These are phyloP conservation scores for Penicillium bovifimosum DNA, from an alignment of 495 filamentous ascomycete genomes.

Conservation along the genomic window DNA sequence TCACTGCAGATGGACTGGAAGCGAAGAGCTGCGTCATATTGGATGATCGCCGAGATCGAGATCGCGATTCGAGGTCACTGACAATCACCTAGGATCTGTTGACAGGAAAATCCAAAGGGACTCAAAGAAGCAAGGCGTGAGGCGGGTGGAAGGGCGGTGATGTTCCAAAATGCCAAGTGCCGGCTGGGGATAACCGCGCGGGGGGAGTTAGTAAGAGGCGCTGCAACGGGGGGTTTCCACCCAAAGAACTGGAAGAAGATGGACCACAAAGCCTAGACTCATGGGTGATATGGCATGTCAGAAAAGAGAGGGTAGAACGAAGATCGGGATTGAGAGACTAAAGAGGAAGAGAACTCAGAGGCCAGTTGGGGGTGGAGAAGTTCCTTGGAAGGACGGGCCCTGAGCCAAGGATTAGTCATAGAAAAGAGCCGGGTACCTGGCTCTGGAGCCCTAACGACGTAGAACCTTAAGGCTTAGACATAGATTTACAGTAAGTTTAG, in stretches of 20 bases:
- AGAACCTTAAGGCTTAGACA: too few species aligned
- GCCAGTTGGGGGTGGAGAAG: constrained; percentile 23
- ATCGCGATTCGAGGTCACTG: not conserved
- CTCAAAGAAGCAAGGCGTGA: constrained; percentile 10
- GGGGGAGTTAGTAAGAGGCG: constrained; percentile 11
- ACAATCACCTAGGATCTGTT: not conserved
- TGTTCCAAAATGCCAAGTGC: constrained; percentile 11
- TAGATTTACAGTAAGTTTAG: too few species aligned
- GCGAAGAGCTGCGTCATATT: constrained; percentile 46
- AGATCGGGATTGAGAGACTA: constrained; percentile 14
- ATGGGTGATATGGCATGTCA: constrained; percentile 20
- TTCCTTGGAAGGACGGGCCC: constrained; percentile 3
- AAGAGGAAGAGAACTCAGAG: constrained; percentile 5
- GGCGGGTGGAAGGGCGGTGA: constrained; percentile 3
- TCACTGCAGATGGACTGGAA: constrained; percentile 36
- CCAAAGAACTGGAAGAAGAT: constrained; percentile 18
- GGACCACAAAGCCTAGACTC: constrained; percentile 10
- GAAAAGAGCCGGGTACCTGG: not conserved
- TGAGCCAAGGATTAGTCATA: constrained; percentile 22
- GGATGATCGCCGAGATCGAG: not conserved
- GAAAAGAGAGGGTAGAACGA: constrained; percentile 5
- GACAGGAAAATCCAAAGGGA: not conserved
- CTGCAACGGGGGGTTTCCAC: constrained; percentile 20
- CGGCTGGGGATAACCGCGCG: constrained; percentile 16
- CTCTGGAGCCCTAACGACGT: too few species aligned